phyloP scores from a whole-genome alignment of 2,329 filamentous ascomycete species.

The Nothomitra cinnamomea region DNA sequence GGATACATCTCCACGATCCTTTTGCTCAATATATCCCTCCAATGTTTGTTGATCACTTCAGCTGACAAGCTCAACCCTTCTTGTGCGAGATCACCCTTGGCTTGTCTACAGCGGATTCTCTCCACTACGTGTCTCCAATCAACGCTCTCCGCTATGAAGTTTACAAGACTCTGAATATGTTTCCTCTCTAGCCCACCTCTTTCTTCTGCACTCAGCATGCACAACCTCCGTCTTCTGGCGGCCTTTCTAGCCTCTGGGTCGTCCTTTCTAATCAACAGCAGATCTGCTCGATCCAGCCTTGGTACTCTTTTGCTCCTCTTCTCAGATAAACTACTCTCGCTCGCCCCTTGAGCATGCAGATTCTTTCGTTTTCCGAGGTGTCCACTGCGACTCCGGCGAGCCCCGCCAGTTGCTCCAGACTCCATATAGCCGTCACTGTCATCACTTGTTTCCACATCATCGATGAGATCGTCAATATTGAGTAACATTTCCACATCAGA shows the following conservation, averaged over 20 bases:
- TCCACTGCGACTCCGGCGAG: not conserved
- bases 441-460: not conserved
- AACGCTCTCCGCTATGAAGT: not conserved
- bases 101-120: too few relatives aligned
- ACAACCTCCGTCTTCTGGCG: not conserved
- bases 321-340: not conserved
- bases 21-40: constrained; percentile 1
- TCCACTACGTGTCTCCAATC: not conserved
- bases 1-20: not conserved
- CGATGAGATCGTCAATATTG: not conserved
- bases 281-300: not conserved
- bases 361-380: not conserved
- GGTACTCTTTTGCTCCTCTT: not conserved
- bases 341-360: not conserved
- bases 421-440: not conserved
- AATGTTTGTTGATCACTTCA: not conserved
- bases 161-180: not conserved
- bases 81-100: too few relatives aligned
- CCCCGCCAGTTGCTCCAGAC: not conserved
- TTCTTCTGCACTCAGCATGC: not conserved
- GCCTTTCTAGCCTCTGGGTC: not conserved
- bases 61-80: not conserved
- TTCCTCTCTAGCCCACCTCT: not conserved
- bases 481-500: not conserved
- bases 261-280: not conserved